Base-by-base conservation (phyloP, 495 filamentous ascomycete species). In the Haplographium delicatum region DNA sequence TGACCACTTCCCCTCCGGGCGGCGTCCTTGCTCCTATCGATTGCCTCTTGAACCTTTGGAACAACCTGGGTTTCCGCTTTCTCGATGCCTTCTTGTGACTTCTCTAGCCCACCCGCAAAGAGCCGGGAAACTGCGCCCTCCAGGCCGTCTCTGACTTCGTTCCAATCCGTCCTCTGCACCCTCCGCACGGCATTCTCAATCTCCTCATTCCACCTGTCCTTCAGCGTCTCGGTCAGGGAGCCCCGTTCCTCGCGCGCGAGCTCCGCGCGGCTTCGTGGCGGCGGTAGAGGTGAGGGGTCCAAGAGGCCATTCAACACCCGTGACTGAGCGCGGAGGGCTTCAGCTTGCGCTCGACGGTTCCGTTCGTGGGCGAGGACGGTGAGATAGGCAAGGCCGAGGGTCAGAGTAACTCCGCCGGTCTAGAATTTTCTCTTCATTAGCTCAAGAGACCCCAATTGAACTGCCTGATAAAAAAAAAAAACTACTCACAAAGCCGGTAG, bases 341-440 rank as follows among this genome's bases (percentile, higher is more conserved):
- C 66, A 58, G 82, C 76, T 73, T 95, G 89, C 18, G 77, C 68
- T 45, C 78, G 63, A 40, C 90, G 86, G 61, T 79, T 86, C 45
- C 72, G 76, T 30, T 81, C 76, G 70, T 97, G 90, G 5, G 85
- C 69, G 63, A 81, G 71, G 22, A 95, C 66, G 45, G 84, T 80
- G 43, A 96, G 79, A 73, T 94, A 96, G 60, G 93, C 78, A 47
- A 86, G 59, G 20, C 84, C 81, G 38, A 88, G 81, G 39, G 91
- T 95, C 31, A 98, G 74, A 55, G 91, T 88, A 31, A 93, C 78
- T 57, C 93, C 91, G 60, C 88, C 84, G 62, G 90, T 76, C 85
- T 88, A 50, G 10, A 34, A 19, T 23, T 31, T n/a, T n/a, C n/a
- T n/a, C n/a, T n/a, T n/a, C n/a, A n/a, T n/a, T n/a, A n/a, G n/a